Evolutionary conservation across 2,329 filamentous ascomycete genomes (phyloP).

Genomic region (Dryadomyces sulphureus): DNA sequence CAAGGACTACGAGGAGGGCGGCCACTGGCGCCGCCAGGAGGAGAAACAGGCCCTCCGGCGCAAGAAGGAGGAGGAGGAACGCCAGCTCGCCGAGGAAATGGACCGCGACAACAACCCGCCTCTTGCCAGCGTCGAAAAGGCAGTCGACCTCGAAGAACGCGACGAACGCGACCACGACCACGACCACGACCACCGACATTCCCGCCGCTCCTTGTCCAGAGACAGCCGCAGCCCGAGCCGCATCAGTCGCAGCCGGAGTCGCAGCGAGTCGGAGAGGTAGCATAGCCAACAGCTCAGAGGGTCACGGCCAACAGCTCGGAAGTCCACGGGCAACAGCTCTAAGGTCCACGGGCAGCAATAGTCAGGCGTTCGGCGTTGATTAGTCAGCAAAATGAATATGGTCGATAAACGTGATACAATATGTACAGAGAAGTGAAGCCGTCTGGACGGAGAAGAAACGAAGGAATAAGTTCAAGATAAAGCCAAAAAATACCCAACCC

Average conservation of each 20-base stretch:
- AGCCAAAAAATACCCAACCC: not conserved
- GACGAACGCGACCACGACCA: not conserved
- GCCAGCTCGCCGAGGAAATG: not conserved
- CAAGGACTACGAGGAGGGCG: slow-evolving; percentile 71
- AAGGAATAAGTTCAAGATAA: not conserved
- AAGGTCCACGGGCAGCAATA: no score
- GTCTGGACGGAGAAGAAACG: not conserved
- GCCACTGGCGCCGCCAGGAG: slow-evolving; percentile 75
- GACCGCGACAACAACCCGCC: not conserved
- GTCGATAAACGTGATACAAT: not conserved
- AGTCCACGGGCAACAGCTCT: no score
- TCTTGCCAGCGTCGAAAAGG: not conserved
- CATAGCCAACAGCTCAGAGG: no score
- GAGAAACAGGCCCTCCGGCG: slow-evolving; percentile 37
- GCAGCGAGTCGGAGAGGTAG: not conserved
- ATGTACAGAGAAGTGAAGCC: not conserved
- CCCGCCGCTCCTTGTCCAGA: not conserved
- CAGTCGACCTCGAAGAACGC: not conserved
- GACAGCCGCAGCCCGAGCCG: not conserved
- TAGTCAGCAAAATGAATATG: not conserved
- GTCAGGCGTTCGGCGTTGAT: no score
- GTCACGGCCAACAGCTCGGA: no score
- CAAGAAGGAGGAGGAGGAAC: slow-evolving; percentile 14
- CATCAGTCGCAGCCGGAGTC: not conserved
- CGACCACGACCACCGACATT: not conserved